Conservation (phyloP, 2,329 filamentous ascomycete genomes). For the Colletotrichum sp. region DNA sequence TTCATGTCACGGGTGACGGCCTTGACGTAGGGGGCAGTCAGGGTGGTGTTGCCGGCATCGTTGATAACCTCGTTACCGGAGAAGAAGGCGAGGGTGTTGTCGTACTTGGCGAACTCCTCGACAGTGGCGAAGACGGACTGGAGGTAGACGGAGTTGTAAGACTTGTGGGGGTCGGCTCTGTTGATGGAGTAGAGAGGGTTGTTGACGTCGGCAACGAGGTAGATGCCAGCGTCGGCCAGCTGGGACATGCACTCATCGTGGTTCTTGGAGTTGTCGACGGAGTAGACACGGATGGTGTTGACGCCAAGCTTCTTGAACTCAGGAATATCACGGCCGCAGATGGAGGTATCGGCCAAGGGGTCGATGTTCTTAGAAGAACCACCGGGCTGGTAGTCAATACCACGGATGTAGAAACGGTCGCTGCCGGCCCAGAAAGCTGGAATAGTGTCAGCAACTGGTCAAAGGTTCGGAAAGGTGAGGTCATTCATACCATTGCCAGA, state of each 20-base stretch:
- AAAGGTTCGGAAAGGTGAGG: neutral
- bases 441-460: constrained; percentile 23
- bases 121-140: constrained; percentile 87
- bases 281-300: constrained; percentile 93
- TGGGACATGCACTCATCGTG: constrained; percentile 87
- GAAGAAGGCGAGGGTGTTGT: constrained; percentile 88
- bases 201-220: constrained; percentile 91
- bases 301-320: constrained; percentile 86
- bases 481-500: constrained; percentile 58
- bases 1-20: constrained; percentile 79
- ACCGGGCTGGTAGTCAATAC: constrained; percentile 68
- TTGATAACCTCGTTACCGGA: constrained; percentile 84
- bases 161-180: constrained; percentile 71
- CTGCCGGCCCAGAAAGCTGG: constrained; percentile 61
- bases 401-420: constrained; percentile 63
- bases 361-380: constrained; percentile 64
- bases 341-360: constrained; percentile 72
- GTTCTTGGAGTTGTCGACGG: constrained; percentile 78
- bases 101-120: constrained; percentile 81
- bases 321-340: constrained; percentile 80
- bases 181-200: constrained; percentile 88
- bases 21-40: constrained; percentile 76
- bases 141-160: constrained; percentile 88
- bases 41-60: constrained; percentile 65
- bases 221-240: constrained; percentile 85